These are phyloP conservation scores for Leucoagaricus sp. DNA, from an alignment of 1,284 basidiomycete genomes.

Conservation along the genomic window DNA sequence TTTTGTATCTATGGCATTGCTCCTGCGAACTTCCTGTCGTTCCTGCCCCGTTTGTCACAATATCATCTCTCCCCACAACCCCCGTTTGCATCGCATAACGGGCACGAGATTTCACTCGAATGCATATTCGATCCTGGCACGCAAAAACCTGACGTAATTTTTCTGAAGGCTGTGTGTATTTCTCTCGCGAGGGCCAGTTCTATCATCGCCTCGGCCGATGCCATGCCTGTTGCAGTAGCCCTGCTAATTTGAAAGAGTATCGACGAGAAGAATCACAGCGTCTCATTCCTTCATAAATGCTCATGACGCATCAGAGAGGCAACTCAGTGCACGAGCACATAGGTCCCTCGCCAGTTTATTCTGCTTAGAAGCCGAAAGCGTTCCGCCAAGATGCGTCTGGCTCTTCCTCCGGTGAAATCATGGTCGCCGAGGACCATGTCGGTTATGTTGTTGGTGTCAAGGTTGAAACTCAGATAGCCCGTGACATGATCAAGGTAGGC, in stretches of 20 bases:
- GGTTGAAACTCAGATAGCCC: conserved; percentile 4
- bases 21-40: neutral
- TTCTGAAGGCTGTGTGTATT: too few species aligned
- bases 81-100: neutral
- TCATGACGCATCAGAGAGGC: too few species aligned
- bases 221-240: too few species aligned
- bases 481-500: neutral
- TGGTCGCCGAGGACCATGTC: neutral
- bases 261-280: neutral
- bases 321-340: too few species aligned
- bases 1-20: neutral
- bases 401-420: neutral
- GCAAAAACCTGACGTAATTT: neutral
- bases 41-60: neutral
- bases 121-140: neutral
- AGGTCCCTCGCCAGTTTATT: too few species aligned
- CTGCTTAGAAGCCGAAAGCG: too few species aligned
- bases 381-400: too few species aligned
- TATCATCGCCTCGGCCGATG: too few species aligned
- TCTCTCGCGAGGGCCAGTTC: too few species aligned
- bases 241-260: neutral
- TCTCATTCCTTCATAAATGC: neutral
- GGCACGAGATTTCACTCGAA: neutral
- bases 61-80: neutral
- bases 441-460: neutral